Percentiles rank a stretch among this genome's conserved stretches.
Evolutionary conservation across 768 basidiomycete genomes (phyloP).

Genomic region (Heimioporus sp.): DNA sequence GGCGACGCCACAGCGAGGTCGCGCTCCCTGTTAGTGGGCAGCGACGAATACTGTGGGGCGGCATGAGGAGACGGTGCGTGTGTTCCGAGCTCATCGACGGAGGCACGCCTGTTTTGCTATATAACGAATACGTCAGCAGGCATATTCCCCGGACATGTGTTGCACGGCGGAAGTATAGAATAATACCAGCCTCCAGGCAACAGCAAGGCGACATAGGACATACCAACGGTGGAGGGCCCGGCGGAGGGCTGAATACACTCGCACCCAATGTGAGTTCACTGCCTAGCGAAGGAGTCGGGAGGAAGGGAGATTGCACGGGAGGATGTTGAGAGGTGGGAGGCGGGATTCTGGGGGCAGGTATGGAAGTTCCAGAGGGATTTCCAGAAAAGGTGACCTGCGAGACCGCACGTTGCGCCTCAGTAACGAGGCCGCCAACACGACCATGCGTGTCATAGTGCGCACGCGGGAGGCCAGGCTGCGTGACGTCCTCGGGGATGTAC

Average conservation of each 20-base stretch:
- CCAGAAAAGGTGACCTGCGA: slow-evolving; percentile 49
- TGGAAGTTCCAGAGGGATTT: slow-evolving; percentile 29
- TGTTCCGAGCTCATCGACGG: slow-evolving; percentile 28
- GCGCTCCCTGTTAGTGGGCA: slow-evolving; percentile 47
- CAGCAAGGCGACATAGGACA: slow-evolving; percentile 17
- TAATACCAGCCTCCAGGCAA: slow-evolving; percentile 16
- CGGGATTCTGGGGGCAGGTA: background rate
- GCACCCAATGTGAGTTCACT: slow-evolving; percentile 27
- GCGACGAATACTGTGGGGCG: slow-evolving; percentile 55
- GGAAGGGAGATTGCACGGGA: slow-evolving; percentile 14
- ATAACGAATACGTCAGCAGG: slow-evolving; percentile 10
- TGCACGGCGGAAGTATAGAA: slow-evolving; percentile 8
- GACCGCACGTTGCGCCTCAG: slow-evolving; percentile 59
- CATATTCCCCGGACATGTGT: slow-evolving; percentile 5
- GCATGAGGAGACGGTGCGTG: slow-evolving; percentile 4
- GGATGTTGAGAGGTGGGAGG: slow-evolving; percentile 1
- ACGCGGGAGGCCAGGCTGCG: slow-evolving; percentile 76
- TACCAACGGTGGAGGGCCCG: slow-evolving; percentile 15
- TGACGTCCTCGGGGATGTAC: slow-evolving; percentile 81
- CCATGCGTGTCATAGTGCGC: slow-evolving; percentile 67
- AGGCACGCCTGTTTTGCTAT: slow-evolving; percentile 17
- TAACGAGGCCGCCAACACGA: slow-evolving; percentile 57
- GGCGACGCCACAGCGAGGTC: slow-evolving; percentile 24
- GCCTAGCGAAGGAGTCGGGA: slow-evolving; percentile 34
- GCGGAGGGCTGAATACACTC: slow-evolving; percentile 6